Percentiles rank a stretch among this genome's conserved stretches.
Conservation (phyloP, 176 grass and related monocot genomes). For the Carex scoparia region DNA sequence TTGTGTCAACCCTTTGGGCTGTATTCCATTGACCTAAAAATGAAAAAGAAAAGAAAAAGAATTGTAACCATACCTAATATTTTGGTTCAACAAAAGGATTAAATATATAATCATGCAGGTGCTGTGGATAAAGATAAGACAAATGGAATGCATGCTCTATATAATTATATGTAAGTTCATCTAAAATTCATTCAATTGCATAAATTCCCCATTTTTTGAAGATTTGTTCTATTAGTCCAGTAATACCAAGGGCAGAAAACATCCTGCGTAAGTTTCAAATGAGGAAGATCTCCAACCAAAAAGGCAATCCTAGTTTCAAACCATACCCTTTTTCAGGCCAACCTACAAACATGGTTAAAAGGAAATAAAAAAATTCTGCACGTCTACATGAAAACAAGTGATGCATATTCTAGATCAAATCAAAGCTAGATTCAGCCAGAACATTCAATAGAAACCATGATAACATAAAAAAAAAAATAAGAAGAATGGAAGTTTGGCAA, state of each 20-base stretch:
- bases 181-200: not conserved
- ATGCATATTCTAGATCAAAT: not conserved
- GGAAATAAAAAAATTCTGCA: not conserved
- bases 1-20: not conserved
- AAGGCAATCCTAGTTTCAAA: not conserved
- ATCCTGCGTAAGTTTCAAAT: slow-evolving; percentile 5
- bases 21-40: slow-evolving; percentile 4
- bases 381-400: not conserved
- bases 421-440: not conserved
- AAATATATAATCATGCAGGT: not conserved
- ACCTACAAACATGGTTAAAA: not conserved
- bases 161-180: not conserved
- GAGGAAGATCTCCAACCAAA: not conserved
- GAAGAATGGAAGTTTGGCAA: not conserved
- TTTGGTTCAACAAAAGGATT: not conserved
- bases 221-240: no score
- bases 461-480: not conserved
- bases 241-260: not conserved
- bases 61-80: not conserved
- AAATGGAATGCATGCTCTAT: not conserved
- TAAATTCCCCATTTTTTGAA: not conserved
- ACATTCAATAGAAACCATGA: not conserved
- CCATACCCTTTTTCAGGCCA: not conserved
- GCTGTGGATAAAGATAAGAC: not conserved
- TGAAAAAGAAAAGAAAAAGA: not conserved